Percentiles rank a stretch among this genome's conserved stretches.
phyloP scores from a whole-genome alignment of 352 stramenopile genomes.

The Aphanomyces euteiches region DNA sequence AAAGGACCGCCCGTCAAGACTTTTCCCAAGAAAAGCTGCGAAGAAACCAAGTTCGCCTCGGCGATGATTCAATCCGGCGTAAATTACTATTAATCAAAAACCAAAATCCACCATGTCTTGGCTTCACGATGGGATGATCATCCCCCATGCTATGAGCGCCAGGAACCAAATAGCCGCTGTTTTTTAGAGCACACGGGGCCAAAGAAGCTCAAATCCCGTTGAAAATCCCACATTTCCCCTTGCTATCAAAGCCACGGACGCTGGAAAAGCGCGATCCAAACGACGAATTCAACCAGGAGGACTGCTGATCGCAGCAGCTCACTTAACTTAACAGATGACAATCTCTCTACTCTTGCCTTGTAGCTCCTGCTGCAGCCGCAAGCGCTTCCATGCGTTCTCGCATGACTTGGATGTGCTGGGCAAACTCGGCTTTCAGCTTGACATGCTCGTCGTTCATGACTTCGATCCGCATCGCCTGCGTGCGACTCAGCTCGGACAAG shows the following conservation, averaged over 20 bases:
- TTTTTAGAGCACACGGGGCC: neutral
- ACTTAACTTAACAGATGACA: too few species aligned
- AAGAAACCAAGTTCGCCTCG: conserved; percentile 30
- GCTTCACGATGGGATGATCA: neutral
- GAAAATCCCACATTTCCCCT: neutral
- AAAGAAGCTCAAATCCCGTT: neutral
- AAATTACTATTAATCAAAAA: conserved; percentile 25
- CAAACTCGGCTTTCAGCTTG: conserved; percentile 22
- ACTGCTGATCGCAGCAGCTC: too few species aligned
- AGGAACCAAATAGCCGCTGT: neutral
- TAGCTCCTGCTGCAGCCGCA: neutral
- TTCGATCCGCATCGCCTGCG: conserved; percentile 26
- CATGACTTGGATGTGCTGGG: conserved; percentile 20
- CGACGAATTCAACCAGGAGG: too few species aligned
- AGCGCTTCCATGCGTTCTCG: conserved; percentile 10
- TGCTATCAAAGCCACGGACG: neutral
- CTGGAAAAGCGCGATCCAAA: too few species aligned
- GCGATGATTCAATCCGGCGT: conserved; percentile 31
- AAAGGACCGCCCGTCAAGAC: conserved; percentile 25
- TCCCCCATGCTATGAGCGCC: neutral
- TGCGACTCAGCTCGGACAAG: conserved; percentile 23
- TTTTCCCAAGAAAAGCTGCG: conserved; percentile 29
- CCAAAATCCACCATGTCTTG: neutral
- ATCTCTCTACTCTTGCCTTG: too few species aligned
- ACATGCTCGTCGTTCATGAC: conserved; percentile 27